Base-by-base conservation (phyloP, 257 asterid genomes). In the Nemophila menziesii region DNA sequence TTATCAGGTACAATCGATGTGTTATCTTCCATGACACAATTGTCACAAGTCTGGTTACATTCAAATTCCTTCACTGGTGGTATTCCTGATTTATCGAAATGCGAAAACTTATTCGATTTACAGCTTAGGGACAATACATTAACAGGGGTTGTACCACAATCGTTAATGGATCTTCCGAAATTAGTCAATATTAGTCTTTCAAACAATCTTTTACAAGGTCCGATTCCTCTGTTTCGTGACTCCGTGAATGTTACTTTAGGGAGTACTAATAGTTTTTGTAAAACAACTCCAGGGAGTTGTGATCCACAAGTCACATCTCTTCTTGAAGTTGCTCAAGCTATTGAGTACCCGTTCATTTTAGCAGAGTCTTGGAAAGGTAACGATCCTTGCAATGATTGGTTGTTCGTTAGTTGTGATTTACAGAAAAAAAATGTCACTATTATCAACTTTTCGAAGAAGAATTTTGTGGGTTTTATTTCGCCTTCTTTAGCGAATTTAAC, bases 281-380 rank as follows among this genome's bases (percentile, higher is more conserved):
- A 49, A 46, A 51, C 49, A 3, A 46, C 40, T 24, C 89, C 92
- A 0, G 90, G 94, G 18, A 84, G 86, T 16, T 89, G 95, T 51
- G 95, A 89, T 68, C 82, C 75, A 2, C 95, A 84, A 60, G 95
- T 84, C 37, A 65, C 68, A 21, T 49, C 63, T 4, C 98, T 89
- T 45, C 90, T 89, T 39, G 82, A 59, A 33, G 79, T 89, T 42
- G 93, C 95, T 5, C 85, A 67, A 37, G 82, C 75, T 45, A 48
- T 89, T 0, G 92, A 90, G 20, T 89, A 71, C 33, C 98, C 98
- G 0, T 48, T 58, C 62, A 3, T 63, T 6, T 58, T 89, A 60
- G 98, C 97, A 1, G 82, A 74, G 22, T 46, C 82, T n/a, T 89
- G 95, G 97, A 22, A 13, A 14, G 95, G 92, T 22, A 89, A 89